Conservation (phyloP, 1,284 basidiomycete genomes). For the Puccinia novopanici region DNA sequence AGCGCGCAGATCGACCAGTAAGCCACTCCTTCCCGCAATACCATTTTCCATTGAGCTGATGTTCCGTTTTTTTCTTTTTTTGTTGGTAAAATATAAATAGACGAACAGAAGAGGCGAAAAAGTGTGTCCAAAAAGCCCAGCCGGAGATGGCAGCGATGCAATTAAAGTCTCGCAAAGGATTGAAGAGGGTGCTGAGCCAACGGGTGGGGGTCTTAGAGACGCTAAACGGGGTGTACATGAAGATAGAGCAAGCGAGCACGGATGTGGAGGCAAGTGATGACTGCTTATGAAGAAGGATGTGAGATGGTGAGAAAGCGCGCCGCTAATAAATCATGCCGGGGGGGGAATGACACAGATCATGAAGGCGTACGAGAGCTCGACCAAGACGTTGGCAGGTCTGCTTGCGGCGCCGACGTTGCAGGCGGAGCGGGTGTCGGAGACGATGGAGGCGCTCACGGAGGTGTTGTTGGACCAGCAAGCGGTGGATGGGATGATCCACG, state of each 20-base stretch:
- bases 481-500: constrained; percentile 17
- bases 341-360: constrained; percentile 30
- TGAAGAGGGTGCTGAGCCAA: constrained; percentile 27
- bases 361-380: constrained; percentile 39
- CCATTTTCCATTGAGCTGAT: background rate
- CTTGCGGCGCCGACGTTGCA: constrained; percentile 11
- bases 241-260: constrained; percentile 49
- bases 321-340: no score
- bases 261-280: constrained; percentile 34
- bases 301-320: no score
- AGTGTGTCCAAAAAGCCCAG: constrained; percentile 26
- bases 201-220: constrained; percentile 33
- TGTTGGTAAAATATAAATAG: background rate
- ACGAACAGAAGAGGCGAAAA: constrained; percentile 36
- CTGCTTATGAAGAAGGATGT: background rate
- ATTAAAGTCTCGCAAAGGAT: constrained; percentile 1
- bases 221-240: constrained; percentile 33
- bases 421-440: constrained; percentile 6
- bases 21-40: background rate
- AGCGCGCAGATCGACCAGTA: constrained; percentile 40
- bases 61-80: background rate
- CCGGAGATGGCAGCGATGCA: constrained; percentile 25
- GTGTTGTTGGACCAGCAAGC: constrained; percentile 7
- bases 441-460: constrained; percentile 21
- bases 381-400: constrained; percentile 21